A percentile compares a stretch with the other conserved stretches of the same genome.
These are phyloP conservation scores for Paraleonurus japonicus DNA, from an alignment of 257 asterid species.

Conservation along the genomic window DNA sequence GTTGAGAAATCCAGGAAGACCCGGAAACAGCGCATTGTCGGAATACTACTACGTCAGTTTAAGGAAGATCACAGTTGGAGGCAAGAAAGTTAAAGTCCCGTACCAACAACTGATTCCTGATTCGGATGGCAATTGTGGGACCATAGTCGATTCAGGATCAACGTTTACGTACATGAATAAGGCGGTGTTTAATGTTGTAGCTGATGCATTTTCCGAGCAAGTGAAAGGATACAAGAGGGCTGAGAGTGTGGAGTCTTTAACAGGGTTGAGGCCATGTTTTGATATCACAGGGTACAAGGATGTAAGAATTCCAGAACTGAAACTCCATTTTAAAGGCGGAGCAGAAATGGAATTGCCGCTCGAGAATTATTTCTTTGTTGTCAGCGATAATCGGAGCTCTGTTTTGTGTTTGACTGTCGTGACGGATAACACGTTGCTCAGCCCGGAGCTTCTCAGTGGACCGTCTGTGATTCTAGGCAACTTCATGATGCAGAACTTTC, in stretches of 20 bases:
- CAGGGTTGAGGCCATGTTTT: slow-evolving; percentile 73
- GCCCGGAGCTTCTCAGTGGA: slow-evolving; percentile 43
- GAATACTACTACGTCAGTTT: slow-evolving; percentile 65
- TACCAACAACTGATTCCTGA: slow-evolving; percentile 45
- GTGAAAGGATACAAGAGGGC: slow-evolving; percentile 51
- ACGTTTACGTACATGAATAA: slow-evolving; percentile 60
- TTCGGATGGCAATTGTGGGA: slow-evolving; percentile 67
- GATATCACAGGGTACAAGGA: slow-evolving; percentile 45
- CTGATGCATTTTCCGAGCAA: slow-evolving; percentile 43
- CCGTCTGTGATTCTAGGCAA: slow-evolving; percentile 84
- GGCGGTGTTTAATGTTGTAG: slow-evolving; percentile 38
- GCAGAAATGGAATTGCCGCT: slow-evolving; percentile 68
- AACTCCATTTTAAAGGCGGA: slow-evolving; percentile 81
- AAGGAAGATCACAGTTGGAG: slow-evolving; percentile 64
- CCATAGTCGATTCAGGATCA: slow-evolving; percentile 87
- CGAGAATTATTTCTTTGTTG: slow-evolving; percentile 58
- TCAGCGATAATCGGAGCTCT: slow-evolving; percentile 28
- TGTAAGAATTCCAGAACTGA: slow-evolving; percentile 49
- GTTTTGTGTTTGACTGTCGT: slow-evolving; percentile 57
- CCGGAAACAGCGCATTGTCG: slow-evolving; percentile 31
- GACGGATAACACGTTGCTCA: slow-evolving; percentile 38
- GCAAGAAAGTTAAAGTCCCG: slow-evolving; percentile 45
- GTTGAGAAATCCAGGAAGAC: slow-evolving; percentile 39
- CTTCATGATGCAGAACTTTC: slow-evolving; percentile 76
- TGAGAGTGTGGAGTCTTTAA: slow-evolving; percentile 38